Evolutionary conservation across 106 monocot species (phyloP).

Genomic region (Dioscorea alata): DNA sequence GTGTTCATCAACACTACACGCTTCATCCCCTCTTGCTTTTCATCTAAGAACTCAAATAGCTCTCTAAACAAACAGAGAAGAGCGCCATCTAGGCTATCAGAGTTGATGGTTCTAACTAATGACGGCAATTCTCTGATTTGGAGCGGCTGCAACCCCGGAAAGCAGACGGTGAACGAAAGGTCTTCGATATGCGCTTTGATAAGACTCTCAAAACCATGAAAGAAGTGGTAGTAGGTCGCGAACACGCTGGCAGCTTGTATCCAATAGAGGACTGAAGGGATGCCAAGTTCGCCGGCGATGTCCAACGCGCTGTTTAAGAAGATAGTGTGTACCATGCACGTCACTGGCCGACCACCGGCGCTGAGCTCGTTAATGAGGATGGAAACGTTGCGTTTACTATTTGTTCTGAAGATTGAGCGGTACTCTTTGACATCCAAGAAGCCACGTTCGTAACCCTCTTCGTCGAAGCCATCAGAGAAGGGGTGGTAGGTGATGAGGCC

Average conservation of each 20-base stretch:
- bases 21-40: neutral
- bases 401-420: conserved; percentile 2
- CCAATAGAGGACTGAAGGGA: conserved; percentile 44
- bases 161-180: neutral
- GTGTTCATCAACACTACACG: conserved; percentile 38
- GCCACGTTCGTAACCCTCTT: conserved; percentile 7
- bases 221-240: conserved; percentile 53
- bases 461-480: conserved; percentile 56
- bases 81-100: neutral
- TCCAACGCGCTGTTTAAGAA: conserved; percentile 35
- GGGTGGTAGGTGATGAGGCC: conserved; percentile 35
- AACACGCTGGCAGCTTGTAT: conserved; percentile 66
- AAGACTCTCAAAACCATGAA: conserved; percentile 26
- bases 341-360: conserved; percentile 19
- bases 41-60: conserved; percentile 7
- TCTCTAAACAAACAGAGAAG: neutral
- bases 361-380: conserved; percentile 15
- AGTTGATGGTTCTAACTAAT: conserved; percentile 3
- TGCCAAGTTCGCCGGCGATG: conserved; percentile 18
- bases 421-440: neutral
- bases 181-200: conserved; percentile 7
- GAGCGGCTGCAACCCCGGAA: conserved; percentile 24
- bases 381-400: conserved; percentile 16
- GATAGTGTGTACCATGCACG: conserved; percentile 43
- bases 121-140: conserved; percentile 36